Evolutionary conservation across 441 rosid genomes (phyloP).

Genomic region (Gossypium davidsonii): DNA sequence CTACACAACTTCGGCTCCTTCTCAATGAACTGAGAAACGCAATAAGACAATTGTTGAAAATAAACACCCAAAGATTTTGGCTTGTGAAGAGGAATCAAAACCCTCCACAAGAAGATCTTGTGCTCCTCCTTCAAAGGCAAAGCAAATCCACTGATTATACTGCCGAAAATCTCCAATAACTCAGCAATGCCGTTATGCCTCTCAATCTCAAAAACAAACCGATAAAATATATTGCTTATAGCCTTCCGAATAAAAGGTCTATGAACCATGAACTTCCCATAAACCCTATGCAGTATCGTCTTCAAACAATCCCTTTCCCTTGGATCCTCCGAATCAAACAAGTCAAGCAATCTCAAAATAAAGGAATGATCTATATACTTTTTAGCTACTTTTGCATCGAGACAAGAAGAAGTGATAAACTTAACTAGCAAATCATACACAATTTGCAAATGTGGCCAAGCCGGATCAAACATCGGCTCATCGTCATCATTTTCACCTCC

Average conservation of each 20-base stretch:
- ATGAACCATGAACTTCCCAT: slow-evolving; percentile 92
- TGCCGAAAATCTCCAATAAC: slow-evolving; percentile 87
- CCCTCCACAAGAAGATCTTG: slow-evolving; percentile 76
- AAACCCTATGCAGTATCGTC: slow-evolving; percentile 67
- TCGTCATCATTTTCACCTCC: slow-evolving; percentile 50
- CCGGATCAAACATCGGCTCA: slow-evolving; percentile 81
- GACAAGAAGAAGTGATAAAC: slow-evolving; percentile 65
- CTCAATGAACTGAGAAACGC: slow-evolving; percentile 69
- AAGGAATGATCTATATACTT: slow-evolving; percentile 84
- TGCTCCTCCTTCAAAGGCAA: slow-evolving; percentile 93
- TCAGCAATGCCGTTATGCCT: slow-evolving; percentile 83
- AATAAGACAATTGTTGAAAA: slow-evolving; percentile 74
- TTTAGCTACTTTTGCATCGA: slow-evolving; percentile 76
- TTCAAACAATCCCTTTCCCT: slow-evolving; percentile 88
- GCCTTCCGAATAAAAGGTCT: slow-evolving; percentile 82
- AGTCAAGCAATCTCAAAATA: slow-evolving; percentile 70
- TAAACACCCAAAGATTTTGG: slow-evolving; percentile 71
- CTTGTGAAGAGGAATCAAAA: slow-evolving; percentile 79
- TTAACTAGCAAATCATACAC: slow-evolving; percentile 77
- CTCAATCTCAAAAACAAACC: slow-evolving; percentile 78
- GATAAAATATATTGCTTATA: slow-evolving; percentile 66
- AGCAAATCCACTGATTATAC: slow-evolving; percentile 79
- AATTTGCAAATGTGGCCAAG: slow-evolving; percentile 89
- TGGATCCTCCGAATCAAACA: slow-evolving; percentile 89
- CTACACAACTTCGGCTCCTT: slow-evolving; percentile 73